phyloP scores from a whole-genome alignment of 78 protist genomes.

The Protostelium mycophagum region DNA sequence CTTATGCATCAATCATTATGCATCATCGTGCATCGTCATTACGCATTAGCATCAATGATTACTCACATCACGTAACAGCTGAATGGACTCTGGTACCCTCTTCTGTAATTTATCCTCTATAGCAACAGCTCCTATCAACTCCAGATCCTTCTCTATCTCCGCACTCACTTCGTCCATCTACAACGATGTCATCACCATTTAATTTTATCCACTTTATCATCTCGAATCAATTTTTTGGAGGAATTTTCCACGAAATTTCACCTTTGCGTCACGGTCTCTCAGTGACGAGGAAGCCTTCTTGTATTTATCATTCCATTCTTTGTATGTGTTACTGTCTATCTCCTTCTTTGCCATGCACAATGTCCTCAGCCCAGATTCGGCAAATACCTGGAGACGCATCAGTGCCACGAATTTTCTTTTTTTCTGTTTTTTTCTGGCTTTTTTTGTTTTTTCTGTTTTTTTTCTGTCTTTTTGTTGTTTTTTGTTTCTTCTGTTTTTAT shows the following conservation, averaged over 20 bases:
- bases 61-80: slow-evolving; percentile 21
- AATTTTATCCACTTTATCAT: neutral
- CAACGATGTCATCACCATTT: neutral
- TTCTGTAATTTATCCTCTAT: slow-evolving; percentile 83
- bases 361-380: slow-evolving; percentile 85
- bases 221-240: no score
- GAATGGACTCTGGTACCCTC: slow-evolving; percentile 70
- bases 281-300: slow-evolving; percentile 47
- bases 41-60: no score
- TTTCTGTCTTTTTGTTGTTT: no score
- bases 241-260: neutral
- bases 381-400: slow-evolving; percentile 34
- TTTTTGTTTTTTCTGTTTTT: no score
- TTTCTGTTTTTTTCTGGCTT: no score
- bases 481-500: no score
- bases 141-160: slow-evolving; percentile 50
- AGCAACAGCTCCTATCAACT: slow-evolving; percentile 77
- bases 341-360: slow-evolving; percentile 67
- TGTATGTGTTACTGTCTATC: slow-evolving; percentile 42
- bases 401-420: neutral
- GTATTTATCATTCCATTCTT: slow-evolving; percentile 30
- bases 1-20: no score
- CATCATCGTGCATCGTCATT: no score
- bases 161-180: slow-evolving; percentile 65
- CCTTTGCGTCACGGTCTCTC: slow-evolving; percentile 52